Percentiles rank a stretch among this genome's conserved stretches.
phyloP scores from a whole-genome alignment of 1,139 yeast genomes.

The Ashbya aceris region DNA sequence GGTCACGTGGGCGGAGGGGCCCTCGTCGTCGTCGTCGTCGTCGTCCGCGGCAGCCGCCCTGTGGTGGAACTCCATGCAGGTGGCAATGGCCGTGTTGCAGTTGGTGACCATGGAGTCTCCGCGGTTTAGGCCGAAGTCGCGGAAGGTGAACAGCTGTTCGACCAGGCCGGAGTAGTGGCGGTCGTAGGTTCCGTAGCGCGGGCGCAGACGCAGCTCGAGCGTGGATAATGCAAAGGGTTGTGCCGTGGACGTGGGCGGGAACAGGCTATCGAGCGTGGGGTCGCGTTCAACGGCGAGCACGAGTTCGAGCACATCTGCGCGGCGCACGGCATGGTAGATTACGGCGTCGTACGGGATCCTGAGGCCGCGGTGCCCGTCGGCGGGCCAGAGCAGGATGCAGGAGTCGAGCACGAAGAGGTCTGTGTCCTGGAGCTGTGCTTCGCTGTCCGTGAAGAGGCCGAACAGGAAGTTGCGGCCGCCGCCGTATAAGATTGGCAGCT shows the following conservation, averaged over 20 bases:
- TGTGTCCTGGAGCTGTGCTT: constrained; percentile 17
- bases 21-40: constrained; percentile 5
- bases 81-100: constrained; percentile 25
- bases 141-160: constrained; percentile 31
- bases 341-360: constrained; percentile 30
- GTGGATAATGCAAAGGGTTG: constrained; percentile 11
- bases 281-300: constrained; percentile 25
- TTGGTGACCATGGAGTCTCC: constrained; percentile 32
- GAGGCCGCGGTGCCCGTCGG: constrained; percentile 28
- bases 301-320: constrained; percentile 15
- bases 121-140: constrained; percentile 32
- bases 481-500: constrained; percentile 32
- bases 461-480: constrained; percentile 33
- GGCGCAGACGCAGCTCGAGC: constrained; percentile 29
- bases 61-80: constrained; percentile 22
- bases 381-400: constrained; percentile 33
- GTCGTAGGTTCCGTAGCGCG: constrained; percentile 30
- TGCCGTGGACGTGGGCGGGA: constrained; percentile 10
- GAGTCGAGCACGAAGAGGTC: constrained; percentile 32
- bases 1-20: background rate
- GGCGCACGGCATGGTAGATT: constrained; percentile 28
- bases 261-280: constrained; percentile 17
- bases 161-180: constrained; percentile 29
- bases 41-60: constrained; percentile 8
- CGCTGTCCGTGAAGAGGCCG: constrained; percentile 11